phyloP scores from a whole-genome alignment of 2,329 filamentous ascomycete species.

The Pseudopithomyces maydicus region DNA sequence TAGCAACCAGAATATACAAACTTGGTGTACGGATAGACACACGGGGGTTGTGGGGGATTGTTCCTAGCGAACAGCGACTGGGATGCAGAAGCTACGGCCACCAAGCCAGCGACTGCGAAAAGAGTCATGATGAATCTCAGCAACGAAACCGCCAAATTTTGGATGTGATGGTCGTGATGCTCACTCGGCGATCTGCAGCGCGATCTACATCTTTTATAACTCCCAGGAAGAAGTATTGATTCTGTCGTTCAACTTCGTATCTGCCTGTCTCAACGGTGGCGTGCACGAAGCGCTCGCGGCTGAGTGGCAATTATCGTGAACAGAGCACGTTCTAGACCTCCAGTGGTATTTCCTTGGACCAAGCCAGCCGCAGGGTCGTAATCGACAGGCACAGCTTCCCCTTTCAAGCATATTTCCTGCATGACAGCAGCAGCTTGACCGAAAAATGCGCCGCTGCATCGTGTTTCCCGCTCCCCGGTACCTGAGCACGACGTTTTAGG shows the following conservation, averaged over 20 bases:
- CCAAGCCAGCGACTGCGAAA: not conserved
- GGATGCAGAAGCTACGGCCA: conserved; percentile 3
- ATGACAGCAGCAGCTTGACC: conserved; percentile 5
- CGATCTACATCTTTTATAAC: not conserved
- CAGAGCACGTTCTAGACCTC: not conserved
- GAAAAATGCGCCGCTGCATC: not conserved
- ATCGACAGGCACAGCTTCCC: conserved; percentile 17
- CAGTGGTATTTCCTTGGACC: not conserved
- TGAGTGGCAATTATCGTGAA: conserved; percentile 17
- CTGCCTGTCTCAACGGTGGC: not conserved
- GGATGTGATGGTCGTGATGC: not conserved
- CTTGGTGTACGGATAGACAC: conserved; percentile 33
- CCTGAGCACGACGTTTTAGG: not conserved
- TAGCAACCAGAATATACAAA: conserved; percentile 46
- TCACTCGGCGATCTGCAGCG: not conserved
- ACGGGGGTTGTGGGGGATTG: conserved; percentile 23
- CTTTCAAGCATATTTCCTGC: not conserved
- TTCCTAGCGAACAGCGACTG: conserved; percentile 10
- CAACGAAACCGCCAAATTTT: not conserved
- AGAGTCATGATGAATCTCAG: conserved; percentile 5
- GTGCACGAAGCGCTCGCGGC: not conserved
- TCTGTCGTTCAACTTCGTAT: not conserved
- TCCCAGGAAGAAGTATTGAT: no score
- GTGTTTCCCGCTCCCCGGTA: not conserved
- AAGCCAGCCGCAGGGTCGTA: not conserved